Evolutionary conservation across 164 flowering plant species (phyloP).

Genomic region (Santalum album): DNA sequence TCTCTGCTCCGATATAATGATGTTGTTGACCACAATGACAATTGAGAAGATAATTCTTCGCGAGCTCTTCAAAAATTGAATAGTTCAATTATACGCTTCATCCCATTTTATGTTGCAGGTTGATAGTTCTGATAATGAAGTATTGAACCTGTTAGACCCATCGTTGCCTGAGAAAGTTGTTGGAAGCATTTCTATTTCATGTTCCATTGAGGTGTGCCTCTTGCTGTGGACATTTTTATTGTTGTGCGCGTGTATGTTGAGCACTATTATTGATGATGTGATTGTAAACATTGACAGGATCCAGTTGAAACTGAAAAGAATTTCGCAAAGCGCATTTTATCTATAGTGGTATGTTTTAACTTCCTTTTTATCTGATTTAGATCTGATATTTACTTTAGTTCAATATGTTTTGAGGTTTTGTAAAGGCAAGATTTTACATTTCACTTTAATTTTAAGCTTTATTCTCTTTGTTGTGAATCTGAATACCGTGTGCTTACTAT

Average conservation of each 20-base stretch:
- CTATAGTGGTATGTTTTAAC: constrained; percentile 61
- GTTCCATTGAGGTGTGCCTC: constrained; percentile 64
- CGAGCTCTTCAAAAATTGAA: background rate
- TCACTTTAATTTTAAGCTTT: too few species aligned
- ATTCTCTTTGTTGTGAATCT: too few species aligned
- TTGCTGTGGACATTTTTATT: background rate
- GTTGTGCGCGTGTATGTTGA: background rate
- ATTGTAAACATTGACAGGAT: constrained; percentile 43
- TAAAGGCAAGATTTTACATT: too few species aligned
- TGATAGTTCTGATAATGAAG: constrained; percentile 31
- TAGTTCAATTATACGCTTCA: background rate
- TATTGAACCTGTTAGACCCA: constrained; percentile 60
- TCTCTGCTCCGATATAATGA: too few species aligned
- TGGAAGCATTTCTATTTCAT: constrained; percentile 60
- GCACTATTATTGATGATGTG: background rate
- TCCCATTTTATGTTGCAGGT: constrained; percentile 36
- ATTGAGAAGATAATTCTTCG: too few species aligned
- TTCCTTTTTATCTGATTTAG: background rate
- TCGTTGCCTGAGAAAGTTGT: constrained; percentile 38
- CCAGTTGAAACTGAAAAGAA: constrained; percentile 79
- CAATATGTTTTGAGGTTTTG: background rate
- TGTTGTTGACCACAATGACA: too few species aligned
- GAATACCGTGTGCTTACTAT: too few species aligned
- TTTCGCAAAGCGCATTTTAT: constrained; percentile 75
- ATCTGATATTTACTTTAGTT: background rate